phyloP scores from a whole-genome alignment of 306 rosid genomes.

The Inga leiocalycina region DNA sequence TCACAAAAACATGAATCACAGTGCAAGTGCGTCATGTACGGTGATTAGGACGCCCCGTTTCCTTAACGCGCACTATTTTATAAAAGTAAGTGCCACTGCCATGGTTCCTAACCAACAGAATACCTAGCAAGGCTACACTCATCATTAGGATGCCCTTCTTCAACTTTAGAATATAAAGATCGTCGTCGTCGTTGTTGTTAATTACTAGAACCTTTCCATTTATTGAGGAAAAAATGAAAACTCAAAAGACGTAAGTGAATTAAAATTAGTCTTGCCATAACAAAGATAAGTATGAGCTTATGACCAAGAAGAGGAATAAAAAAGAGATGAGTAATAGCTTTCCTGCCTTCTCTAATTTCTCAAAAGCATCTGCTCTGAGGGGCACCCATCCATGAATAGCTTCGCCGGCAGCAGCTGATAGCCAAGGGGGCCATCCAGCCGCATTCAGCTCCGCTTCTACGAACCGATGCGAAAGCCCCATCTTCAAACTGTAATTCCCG shows the following conservation, averaged over 20 bases:
- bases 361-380: slow-evolving; percentile 86
- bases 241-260: not conserved
- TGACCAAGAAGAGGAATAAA: too few species aligned
- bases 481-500: slow-evolving; percentile 54
- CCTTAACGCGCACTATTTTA: not conserved
- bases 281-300: not conserved
- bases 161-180: not conserved
- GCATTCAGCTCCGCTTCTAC: slow-evolving; percentile 83
- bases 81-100: not conserved
- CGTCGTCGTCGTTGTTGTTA: not conserved
- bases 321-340: not conserved
- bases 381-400: slow-evolving; percentile 96
- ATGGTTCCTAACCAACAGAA: not conserved
- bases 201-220: not conserved
- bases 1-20: too few species aligned
- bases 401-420: slow-evolving; percentile 72
- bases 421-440: slow-evolving; percentile 99
- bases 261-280: not conserved
- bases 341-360: slow-evolving; percentile 85
- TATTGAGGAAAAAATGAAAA: not conserved
- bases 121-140: not conserved
- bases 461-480: slow-evolving; percentile 50
- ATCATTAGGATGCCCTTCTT: not conserved
- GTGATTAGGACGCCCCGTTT: not conserved
- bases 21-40: too few species aligned